Percentiles rank a stretch among this genome's conserved stretches.
Evolutionary conservation across 1,139 yeast genomes (phyloP).

Genomic region (Taphrina deformans): DNA sequence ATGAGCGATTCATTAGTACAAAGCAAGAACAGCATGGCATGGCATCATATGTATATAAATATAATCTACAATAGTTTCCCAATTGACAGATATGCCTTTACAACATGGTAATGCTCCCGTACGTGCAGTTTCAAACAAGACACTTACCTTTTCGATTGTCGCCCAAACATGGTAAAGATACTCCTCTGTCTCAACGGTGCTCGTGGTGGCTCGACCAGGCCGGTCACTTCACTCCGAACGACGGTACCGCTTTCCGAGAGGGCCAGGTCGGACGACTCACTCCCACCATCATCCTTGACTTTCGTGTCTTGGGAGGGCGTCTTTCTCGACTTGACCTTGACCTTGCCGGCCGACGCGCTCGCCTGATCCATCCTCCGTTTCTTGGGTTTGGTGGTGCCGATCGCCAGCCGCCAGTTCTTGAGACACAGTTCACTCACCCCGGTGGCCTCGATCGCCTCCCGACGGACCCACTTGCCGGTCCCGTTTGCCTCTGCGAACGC

Average conservation of each 20-base stretch:
- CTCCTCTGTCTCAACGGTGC: background rate
- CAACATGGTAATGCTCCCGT: too few species aligned
- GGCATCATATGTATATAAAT: too few species aligned
- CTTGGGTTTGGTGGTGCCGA: background rate
- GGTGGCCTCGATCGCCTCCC: background rate
- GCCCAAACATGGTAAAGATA: background rate
- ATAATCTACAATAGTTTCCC: too few species aligned
- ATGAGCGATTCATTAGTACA: too few species aligned
- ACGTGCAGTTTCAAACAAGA: too few species aligned
- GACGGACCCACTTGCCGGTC: constrained; percentile 16
- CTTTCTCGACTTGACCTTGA: background rate
- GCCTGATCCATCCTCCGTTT: background rate
- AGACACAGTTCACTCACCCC: constrained; percentile 27
- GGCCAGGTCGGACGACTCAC: background rate
- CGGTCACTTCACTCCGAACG: background rate
- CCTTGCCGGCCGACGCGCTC: background rate
- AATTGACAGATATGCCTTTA: too few species aligned
- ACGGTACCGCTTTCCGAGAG: background rate
- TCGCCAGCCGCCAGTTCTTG: constrained; percentile 17
- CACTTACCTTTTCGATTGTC: background rate
- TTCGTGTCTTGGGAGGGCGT: background rate
- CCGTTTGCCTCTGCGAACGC: constrained; percentile 5
- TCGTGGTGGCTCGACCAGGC: too few species aligned
- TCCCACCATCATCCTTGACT: background rate
- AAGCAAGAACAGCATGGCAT: too few species aligned